phyloP scores from a whole-genome alignment of 257 asterid species.

The Lycium ferocissimum region DNA sequence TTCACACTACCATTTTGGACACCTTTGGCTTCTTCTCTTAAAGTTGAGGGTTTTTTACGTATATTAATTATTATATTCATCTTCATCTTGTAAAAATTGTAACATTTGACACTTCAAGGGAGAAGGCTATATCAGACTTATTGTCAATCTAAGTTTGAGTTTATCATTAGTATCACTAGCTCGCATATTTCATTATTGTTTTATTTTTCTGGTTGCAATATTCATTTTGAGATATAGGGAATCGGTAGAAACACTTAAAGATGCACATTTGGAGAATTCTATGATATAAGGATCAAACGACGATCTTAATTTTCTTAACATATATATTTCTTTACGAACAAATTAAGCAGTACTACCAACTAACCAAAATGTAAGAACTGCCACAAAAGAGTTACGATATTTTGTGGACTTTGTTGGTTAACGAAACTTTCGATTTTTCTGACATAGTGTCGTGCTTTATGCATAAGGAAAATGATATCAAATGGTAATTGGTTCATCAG shows the following conservation, averaged over 20 bases:
- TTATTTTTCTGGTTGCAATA: neutral
- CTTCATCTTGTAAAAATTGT: constrained; percentile 23
- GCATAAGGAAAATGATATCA: too few relatives aligned
- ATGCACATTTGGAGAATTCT: neutral
- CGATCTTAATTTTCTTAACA: too few relatives aligned
- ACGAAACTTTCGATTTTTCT: too few relatives aligned
- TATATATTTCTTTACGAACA: too few relatives aligned
- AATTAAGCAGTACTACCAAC: neutral
- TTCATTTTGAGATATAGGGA: neutral
- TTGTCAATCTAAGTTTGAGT: neutral
- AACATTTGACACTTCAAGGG: constrained; percentile 15
- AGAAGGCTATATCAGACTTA: constrained; percentile 25
- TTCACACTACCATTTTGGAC: constrained; percentile 96
- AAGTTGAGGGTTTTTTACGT: constrained; percentile 38
- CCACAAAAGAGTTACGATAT: neutral
- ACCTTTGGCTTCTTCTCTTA: constrained; percentile 78
- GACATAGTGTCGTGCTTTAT: too few relatives aligned
- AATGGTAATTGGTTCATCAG: too few relatives aligned
- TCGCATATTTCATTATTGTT: neutral
- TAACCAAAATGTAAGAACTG: neutral
- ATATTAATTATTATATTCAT: constrained; percentile 22
- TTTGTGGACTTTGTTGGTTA: too few relatives aligned
- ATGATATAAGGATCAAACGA: too few relatives aligned
- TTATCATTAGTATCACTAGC: neutral
- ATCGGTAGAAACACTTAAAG: neutral